A percentile compares a stretch with the other conserved stretches of the same genome.
Conservation (phyloP, 73 alveolate genomes). For the Tetrahymena elliotti region DNA sequence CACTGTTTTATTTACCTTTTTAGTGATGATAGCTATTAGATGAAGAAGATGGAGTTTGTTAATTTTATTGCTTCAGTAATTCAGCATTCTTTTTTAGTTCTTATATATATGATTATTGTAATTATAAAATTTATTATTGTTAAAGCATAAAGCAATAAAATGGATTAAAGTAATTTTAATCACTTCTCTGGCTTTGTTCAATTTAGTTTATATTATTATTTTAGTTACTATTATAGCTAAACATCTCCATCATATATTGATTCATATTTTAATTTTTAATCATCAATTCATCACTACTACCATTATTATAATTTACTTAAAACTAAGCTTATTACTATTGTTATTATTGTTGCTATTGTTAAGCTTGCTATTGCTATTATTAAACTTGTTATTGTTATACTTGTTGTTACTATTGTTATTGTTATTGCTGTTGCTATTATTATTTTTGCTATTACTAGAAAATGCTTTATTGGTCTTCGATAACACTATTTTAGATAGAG, state of each 20-base stretch:
- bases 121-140: background rate
- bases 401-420: background rate
- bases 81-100: background rate
- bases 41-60: background rate
- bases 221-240: background rate
- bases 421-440: background rate
- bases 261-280: background rate
- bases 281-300: background rate
- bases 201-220: background rate
- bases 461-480: background rate
- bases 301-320: background rate
- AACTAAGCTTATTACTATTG: background rate
- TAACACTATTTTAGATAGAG: background rate
- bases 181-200: background rate
- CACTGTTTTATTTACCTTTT: background rate
- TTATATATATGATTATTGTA: background rate
- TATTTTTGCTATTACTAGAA: background rate
- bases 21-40: background rate
- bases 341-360: background rate
- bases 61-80: background rate
- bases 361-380: background rate
- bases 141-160: background rate
- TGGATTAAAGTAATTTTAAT: background rate
- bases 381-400: background rate
- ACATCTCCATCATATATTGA: background rate